Evolutionary conservation across 345 rosid species (phyloP).

Genomic region (Pistacia vera): DNA sequence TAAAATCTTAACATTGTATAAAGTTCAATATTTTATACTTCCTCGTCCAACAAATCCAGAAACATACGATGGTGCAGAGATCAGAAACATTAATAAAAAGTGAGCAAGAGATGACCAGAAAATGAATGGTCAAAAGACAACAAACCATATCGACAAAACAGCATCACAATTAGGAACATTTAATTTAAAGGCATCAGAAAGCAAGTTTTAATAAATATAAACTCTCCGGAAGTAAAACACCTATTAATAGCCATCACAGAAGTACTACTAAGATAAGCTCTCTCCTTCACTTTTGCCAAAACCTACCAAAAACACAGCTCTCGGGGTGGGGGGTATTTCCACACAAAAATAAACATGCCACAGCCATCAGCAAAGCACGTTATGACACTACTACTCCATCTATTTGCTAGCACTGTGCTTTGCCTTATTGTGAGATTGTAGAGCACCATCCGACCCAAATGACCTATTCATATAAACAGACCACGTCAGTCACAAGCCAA

Average conservation of each 20-base stretch:
- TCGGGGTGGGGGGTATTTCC: not conserved
- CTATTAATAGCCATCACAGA: not conserved
- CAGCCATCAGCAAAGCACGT: not conserved
- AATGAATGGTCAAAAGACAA: not conserved
- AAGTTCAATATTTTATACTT: too few species aligned
- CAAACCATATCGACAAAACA: not conserved
- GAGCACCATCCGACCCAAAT: constrained; percentile 50
- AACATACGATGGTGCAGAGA: too few species aligned
- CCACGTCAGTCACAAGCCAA: not conserved
- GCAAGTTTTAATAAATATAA: constrained; percentile 8
- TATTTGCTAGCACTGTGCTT: constrained; percentile 57
- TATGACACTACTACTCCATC: not conserved
- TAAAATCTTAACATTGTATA: too few species aligned
- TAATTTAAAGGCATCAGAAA: not conserved
- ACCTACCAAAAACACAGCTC: constrained; percentile 14
- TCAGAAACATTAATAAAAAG: too few species aligned
- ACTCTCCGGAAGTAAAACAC: not conserved
- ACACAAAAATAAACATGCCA: constrained; percentile 17
- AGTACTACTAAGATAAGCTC: not conserved
- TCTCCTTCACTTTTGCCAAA: not conserved
- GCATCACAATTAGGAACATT: not conserved
- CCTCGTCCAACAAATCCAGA: too few species aligned
- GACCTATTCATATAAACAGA: constrained; percentile 35
- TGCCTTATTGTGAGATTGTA: constrained; percentile 69
- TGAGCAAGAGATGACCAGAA: too few species aligned